Conservation (phyloP, 176 grass and related monocot species). For the Cymbopogon citratus region DNA sequence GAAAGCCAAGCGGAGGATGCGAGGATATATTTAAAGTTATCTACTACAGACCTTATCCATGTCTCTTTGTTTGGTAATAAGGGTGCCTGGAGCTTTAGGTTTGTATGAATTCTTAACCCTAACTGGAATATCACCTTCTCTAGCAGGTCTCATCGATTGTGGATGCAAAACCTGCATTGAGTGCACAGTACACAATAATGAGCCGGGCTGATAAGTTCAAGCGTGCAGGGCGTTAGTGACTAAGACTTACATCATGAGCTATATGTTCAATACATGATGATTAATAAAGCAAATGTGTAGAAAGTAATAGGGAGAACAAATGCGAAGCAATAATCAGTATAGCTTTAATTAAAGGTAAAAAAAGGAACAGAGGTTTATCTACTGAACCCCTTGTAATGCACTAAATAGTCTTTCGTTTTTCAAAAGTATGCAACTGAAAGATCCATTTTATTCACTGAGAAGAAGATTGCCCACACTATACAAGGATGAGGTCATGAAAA, state of each 20-base stretch:
- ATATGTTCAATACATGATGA: neutral
- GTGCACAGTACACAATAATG: neutral
- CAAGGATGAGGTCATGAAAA: neutral
- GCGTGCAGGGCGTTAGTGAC: no score
- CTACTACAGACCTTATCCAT: conserved; percentile 64
- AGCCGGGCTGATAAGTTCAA: no score
- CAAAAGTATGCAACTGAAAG: neutral
- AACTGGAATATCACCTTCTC: conserved; percentile 88
- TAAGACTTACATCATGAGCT: neutral
- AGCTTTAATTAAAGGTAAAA: neutral
- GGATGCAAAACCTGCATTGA: conserved; percentile 73
- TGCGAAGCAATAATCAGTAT: neutral
- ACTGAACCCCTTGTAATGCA: neutral
- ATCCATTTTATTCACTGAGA: conserved; percentile 4
- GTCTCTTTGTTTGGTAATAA: conserved; percentile 88
- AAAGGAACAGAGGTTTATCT: neutral
- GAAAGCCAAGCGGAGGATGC: neutral
- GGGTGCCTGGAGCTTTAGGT: conserved; percentile 81
- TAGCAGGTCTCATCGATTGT: conserved; percentile 94
- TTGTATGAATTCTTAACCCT: conserved; percentile 99
- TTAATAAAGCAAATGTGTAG: neutral
- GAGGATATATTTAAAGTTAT: neutral
- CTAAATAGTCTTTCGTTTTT: neutral
- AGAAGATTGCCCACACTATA: neutral
- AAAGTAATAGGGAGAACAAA: no score